phyloP scores from a whole-genome alignment of 176 grass and related monocot species.

The Pharus latifolius region DNA sequence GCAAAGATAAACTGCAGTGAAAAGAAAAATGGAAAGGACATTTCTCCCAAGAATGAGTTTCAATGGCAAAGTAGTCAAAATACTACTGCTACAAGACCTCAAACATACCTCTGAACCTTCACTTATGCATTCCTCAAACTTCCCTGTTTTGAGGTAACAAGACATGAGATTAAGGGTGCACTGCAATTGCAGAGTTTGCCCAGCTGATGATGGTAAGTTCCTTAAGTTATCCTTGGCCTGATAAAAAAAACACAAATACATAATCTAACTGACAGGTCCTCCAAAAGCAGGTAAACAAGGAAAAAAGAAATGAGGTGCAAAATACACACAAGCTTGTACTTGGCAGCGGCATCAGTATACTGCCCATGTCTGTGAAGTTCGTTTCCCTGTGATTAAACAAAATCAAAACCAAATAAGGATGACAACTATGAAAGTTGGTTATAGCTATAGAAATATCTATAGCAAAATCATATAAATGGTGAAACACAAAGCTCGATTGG shows the following conservation, averaged over 20 bases:
- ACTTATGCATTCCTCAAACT: constrained; percentile 72
- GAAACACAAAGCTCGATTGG: not conserved
- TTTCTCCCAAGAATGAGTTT: not conserved
- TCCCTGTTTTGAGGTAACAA: constrained; percentile 74
- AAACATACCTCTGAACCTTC: constrained; percentile 90
- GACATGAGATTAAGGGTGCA: constrained; percentile 98
- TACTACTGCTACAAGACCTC: not conserved
- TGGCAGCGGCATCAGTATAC: constrained; percentile 69
- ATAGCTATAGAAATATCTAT: not conserved
- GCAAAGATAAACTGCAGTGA: not conserved
- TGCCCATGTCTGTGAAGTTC: constrained; percentile 66
- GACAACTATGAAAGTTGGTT: not conserved
- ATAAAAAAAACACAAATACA: constrained; percentile 12
- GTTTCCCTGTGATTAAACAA: constrained; percentile 53
- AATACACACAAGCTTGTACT: constrained; percentile 82
- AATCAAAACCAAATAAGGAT: constrained; percentile 1
- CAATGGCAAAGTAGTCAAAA: not conserved
- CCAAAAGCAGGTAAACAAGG: not conserved
- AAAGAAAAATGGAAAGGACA: not conserved
- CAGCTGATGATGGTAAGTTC: constrained; percentile 37
- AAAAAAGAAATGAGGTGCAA: not conserved
- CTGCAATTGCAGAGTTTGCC: constrained; percentile 51
- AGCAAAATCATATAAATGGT: not conserved
- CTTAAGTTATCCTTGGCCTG: constrained; percentile 93
- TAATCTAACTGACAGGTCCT: not conserved